These are phyloP conservation scores for Chlorociboria aeruginascens DNA, from an alignment of 495 filamentous ascomycete genomes.

Conservation along the genomic window DNA sequence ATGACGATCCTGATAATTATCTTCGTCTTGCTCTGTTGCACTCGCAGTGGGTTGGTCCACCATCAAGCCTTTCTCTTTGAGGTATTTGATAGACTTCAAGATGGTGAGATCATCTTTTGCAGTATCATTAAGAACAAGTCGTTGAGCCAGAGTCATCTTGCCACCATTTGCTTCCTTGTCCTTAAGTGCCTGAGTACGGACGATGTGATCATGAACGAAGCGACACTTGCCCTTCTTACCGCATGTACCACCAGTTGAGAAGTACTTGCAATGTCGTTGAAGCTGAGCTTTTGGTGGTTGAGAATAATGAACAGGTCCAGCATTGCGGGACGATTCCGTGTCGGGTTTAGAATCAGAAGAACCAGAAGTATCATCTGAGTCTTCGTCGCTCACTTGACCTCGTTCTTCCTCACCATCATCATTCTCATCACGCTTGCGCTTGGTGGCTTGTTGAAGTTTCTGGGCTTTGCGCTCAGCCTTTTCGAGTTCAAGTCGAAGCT, in stretches of 20 bases:
- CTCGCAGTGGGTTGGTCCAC: slow-evolving; percentile 15
- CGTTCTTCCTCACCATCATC: slow-evolving; percentile 44
- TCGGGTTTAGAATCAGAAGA: slow-evolving; percentile 35
- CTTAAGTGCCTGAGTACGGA: slow-evolving; percentile 38
- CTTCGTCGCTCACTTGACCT: slow-evolving; percentile 15
- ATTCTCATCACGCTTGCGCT: slow-evolving; percentile 42
- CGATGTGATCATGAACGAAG: slow-evolving; percentile 43
- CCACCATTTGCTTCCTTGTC: slow-evolving; percentile 41
- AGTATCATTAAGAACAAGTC: slow-evolving; percentile 42
- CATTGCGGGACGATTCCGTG: slow-evolving; percentile 29
- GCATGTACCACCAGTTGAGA: slow-evolving; percentile 45
- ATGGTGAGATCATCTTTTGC: slow-evolving; percentile 44
- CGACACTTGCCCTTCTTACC: slow-evolving; percentile 55
- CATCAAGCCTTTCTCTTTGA: slow-evolving; percentile 31
- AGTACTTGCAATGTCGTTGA: slow-evolving; percentile 48
- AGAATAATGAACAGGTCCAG: slow-evolving; percentile 17
- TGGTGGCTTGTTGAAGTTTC: slow-evolving; percentile 20
- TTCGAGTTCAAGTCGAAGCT: slow-evolving; percentile 35
- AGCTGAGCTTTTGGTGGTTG: slow-evolving; percentile 33
- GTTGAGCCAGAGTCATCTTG: slow-evolving; percentile 42
- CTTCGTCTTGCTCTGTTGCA: slow-evolving; percentile 11
- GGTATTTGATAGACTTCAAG: slow-evolving; percentile 39
- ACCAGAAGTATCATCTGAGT: slow-evolving; percentile 28
- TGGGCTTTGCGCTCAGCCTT: slow-evolving; percentile 38
- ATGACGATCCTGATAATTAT: not conserved